phyloP scores from a whole-genome alignment of 2,329 filamentous ascomycete genomes.

The Aureobasidium sp. region DNA sequence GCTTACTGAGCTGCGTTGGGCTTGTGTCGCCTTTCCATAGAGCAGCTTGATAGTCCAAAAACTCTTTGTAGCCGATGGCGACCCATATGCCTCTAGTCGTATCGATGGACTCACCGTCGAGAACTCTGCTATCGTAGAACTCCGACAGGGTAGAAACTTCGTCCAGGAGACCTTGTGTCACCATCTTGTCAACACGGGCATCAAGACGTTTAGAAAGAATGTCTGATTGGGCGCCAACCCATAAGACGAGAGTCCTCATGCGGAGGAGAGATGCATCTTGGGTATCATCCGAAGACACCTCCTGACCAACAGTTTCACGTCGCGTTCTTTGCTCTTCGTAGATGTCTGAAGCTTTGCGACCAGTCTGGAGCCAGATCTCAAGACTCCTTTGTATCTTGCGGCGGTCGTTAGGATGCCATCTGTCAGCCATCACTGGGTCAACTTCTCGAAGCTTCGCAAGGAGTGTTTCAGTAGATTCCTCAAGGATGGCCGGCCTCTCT shows the following conservation, averaged over 20 bases:
- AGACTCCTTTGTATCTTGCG: constrained; percentile 86
- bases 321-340: constrained; percentile 64
- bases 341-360: constrained; percentile 73
- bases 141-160: constrained; percentile 52
- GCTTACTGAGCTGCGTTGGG: constrained; percentile 42
- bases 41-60: constrained; percentile 59
- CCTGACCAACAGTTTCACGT: background rate
- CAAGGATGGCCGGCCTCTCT: constrained; percentile 63
- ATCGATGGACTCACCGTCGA: constrained; percentile 52
- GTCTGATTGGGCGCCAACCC: constrained; percentile 72
- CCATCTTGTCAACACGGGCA: constrained; percentile 75
- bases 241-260: constrained; percentile 65
- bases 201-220: constrained; percentile 65
- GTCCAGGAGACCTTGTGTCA: constrained; percentile 55
- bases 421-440: constrained; percentile 80
- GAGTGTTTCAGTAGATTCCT: constrained; percentile 59
- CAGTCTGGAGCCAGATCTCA: constrained; percentile 81
- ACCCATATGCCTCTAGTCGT: constrained; percentile 85
- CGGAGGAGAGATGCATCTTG: constrained; percentile 18
- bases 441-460: constrained; percentile 67
- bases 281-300: background rate
- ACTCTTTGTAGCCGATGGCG: constrained; percentile 92
- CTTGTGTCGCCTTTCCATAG: constrained; percentile 25
- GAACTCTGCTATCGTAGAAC: constrained; percentile 27
- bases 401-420: constrained; percentile 90